Evolutionary conservation across 2,329 filamentous ascomycete genomes (phyloP), one percentile per base, ranked within the genome.

Genomic region (Chlorencoelia australis): DNA sequence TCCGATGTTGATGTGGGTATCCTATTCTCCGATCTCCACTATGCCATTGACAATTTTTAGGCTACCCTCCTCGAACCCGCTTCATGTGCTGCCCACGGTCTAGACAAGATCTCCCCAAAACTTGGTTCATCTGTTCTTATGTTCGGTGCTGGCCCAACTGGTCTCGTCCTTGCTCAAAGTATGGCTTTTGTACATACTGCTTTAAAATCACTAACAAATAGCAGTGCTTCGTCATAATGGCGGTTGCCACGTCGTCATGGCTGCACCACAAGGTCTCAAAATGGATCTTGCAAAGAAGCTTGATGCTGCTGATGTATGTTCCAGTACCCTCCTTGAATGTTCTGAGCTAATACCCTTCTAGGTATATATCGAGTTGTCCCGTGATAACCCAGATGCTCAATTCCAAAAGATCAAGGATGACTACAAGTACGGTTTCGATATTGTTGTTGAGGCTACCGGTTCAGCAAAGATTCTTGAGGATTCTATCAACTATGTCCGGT

Each of bases 351-450:
- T n/a, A n/a, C n/a, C n/a, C 24, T 11, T n/a, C 11, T 17, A 51
- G 48, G 42, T 41, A 37, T 75, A 72, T 50, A 55, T 75, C 32
- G 63, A 69, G 49, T 64, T 75, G 30, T 69, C 67, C 41, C 67
- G 67, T 51, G 60, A 62, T 48, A 64, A 76, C 44, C 67, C 75
- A 5, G 59, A 64, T 24, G 67, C 65, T 11, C 75, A 81, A 52
- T 79, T 81, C 56, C 62, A 69, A 29, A 62, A 75, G 50, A 61
- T 85, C 43, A 76, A 75, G 61, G 59, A 63, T 27, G 68, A 75
- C 30, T 75, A 84, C 57, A 78, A 79, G 0, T 75, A 83, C 50
- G 80, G 80, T 3, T 85, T 85, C 53, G 79, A 85, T 47, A 45
- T 38, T 14, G 35, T 44, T 17, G 40, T 42, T 25, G 40, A 42